phyloP scores from a whole-genome alignment of 129 eudicot species.

The Escallonia rubra region DNA sequence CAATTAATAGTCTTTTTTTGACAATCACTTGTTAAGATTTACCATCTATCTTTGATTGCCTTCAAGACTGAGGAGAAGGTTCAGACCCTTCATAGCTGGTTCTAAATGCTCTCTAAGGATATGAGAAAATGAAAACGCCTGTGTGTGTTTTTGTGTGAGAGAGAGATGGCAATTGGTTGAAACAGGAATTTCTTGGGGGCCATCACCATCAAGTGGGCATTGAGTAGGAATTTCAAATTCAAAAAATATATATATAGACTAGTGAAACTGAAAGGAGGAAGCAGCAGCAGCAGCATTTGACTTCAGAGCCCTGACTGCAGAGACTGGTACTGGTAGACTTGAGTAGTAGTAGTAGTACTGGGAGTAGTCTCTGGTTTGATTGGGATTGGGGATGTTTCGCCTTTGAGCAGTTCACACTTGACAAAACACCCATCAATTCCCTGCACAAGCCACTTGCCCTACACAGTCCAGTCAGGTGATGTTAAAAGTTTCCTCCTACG shows the following conservation, averaged over 20 bases:
- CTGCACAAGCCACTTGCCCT: too few relatives aligned
- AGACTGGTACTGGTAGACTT: neutral
- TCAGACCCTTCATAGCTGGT: too few relatives aligned
- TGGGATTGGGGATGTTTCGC: too few relatives aligned
- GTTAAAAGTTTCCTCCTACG: too few relatives aligned
- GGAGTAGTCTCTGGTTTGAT: too few relatives aligned
- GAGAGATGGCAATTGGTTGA: conserved; percentile 7
- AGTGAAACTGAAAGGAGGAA: neutral
- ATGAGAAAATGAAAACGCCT: neutral
- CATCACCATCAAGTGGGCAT: conserved; percentile 10
- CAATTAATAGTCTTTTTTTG: too few relatives aligned
- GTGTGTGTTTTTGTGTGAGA: neutral
- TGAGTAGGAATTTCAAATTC: neutral
- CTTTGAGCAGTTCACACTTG: too few relatives aligned
- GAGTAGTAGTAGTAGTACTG: too few relatives aligned
- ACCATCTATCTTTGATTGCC: neutral
- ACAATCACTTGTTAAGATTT: neutral
- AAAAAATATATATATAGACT: too few relatives aligned
- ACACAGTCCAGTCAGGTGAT: too few relatives aligned
- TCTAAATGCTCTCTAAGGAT: neutral
- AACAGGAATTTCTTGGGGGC: neutral
- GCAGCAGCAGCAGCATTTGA: conserved; percentile 23
- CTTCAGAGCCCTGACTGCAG: conserved; percentile 29
- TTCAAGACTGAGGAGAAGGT: too few relatives aligned
- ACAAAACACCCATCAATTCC: too few relatives aligned